Conservation (phyloP, 164 flowering plant genomes). For the Vitis cinerea region DNA sequence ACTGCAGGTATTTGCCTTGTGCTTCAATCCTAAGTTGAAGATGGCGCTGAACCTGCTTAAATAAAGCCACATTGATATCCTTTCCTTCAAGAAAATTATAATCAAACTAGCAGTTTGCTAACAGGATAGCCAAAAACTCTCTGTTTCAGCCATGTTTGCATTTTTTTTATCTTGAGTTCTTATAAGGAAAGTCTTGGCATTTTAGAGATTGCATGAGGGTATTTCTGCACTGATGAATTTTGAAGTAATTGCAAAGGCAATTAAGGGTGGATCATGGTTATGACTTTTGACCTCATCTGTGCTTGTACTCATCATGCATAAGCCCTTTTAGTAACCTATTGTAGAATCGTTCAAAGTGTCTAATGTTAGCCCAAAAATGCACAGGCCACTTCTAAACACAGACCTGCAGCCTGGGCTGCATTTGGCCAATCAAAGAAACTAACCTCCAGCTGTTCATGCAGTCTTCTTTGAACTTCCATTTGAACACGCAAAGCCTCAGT, state of each 20-base stretch:
- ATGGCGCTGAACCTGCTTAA: conserved; percentile 77
- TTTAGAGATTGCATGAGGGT: background rate
- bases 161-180: background rate
- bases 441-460: conserved; percentile 96
- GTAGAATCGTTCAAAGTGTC: background rate
- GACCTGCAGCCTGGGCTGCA: too few relatives aligned
- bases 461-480: conserved; percentile 93
- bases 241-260: background rate
- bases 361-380: background rate
- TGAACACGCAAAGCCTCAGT: conserved; percentile 94
- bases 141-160: background rate
- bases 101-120: too few relatives aligned
- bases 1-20: conserved; percentile 84
- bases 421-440: conserved; percentile 8
- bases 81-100: background rate
- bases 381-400: background rate
- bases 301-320: background rate
- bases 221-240: background rate
- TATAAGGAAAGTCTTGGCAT: background rate
- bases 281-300: too few relatives aligned
- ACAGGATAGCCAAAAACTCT: background rate
- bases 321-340: background rate
- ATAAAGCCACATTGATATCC: background rate
- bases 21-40: conserved; percentile 87
- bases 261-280: background rate